Evolutionary conservation across 345 rosid species (phyloP).

Genomic region (Salix dunnii): DNA sequence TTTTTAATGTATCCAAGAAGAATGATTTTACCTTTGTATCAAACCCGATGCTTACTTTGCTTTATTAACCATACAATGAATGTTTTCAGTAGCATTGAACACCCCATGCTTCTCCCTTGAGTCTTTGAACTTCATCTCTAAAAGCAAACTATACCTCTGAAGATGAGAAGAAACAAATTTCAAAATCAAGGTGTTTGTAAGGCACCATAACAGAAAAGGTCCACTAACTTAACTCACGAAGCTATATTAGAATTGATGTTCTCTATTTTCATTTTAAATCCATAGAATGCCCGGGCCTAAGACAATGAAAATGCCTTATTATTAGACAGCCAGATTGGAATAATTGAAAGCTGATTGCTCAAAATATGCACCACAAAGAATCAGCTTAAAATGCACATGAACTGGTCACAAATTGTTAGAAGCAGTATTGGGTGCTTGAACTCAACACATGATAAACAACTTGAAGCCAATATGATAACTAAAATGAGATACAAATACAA

Average conservation of each 20-base stretch:
- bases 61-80: too few species aligned
- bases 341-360: neutral
- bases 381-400: neutral
- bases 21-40: too few species aligned
- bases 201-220: neutral
- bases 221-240: conserved; percentile 11
- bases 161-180: conserved; percentile 3
- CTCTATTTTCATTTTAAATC: conserved; percentile 94
- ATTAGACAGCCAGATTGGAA: conserved; percentile 22
- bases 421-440: neutral
- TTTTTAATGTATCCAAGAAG: too few species aligned
- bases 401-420: too few species aligned
- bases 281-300: conserved; percentile 94
- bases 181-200: conserved; percentile 12
- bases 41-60: too few species aligned
- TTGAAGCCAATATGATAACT: neutral
- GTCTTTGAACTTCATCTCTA: conserved; percentile 87
- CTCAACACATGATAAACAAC: neutral
- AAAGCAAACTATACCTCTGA: conserved; percentile 88
- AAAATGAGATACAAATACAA: neutral
- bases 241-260: conserved; percentile 83
- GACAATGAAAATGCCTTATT: conserved; percentile 11
- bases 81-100: conserved; percentile 76
- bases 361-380: neutral
- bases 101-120: conserved; percentile 72